These are phyloP conservation scores for Aspergillus nanangensis DNA, from an alignment of 495 filamentous ascomycete genomes.

Conservation along the genomic window DNA sequence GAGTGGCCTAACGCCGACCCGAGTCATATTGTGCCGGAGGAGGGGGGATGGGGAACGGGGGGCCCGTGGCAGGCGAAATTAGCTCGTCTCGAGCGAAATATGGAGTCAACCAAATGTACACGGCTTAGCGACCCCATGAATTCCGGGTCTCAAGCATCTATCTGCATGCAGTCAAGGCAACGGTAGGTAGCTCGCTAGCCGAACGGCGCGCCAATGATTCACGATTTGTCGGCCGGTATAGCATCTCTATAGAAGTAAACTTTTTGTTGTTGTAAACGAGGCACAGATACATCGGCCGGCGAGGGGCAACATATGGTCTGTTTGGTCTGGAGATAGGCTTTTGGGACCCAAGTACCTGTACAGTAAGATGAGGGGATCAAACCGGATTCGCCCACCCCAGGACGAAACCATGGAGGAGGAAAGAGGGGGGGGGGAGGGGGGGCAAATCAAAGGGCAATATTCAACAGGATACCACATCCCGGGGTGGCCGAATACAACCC, in stretches of 20 bases:
- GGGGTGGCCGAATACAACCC: conserved; percentile 9
- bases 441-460: neutral
- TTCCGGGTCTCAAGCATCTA: neutral
- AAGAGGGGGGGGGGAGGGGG: neutral
- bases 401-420: neutral
- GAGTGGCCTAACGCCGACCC: neutral
- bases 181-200: too few species aligned
- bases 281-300: too few species aligned
- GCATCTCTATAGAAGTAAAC: too few species aligned
- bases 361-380: neutral
- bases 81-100: conserved; percentile 1
- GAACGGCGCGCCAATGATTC: too few species aligned
- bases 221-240: too few species aligned
- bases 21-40: neutral
- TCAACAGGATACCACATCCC: neutral
- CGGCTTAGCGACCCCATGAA: conserved; percentile 2
- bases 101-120: neutral
- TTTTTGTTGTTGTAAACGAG: too few species aligned
- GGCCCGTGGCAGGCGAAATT: conserved; percentile 7
- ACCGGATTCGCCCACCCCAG: conserved; percentile 1
- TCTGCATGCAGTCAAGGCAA: neutral
- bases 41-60: neutral
- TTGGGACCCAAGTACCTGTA: neutral
- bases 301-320: conserved; percentile 8
- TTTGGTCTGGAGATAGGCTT: too few species aligned